These are phyloP conservation scores for Aspergillus awamori DNA, from an alignment of 2,329 filamentous ascomycete species.

Conservation along the genomic window DNA sequence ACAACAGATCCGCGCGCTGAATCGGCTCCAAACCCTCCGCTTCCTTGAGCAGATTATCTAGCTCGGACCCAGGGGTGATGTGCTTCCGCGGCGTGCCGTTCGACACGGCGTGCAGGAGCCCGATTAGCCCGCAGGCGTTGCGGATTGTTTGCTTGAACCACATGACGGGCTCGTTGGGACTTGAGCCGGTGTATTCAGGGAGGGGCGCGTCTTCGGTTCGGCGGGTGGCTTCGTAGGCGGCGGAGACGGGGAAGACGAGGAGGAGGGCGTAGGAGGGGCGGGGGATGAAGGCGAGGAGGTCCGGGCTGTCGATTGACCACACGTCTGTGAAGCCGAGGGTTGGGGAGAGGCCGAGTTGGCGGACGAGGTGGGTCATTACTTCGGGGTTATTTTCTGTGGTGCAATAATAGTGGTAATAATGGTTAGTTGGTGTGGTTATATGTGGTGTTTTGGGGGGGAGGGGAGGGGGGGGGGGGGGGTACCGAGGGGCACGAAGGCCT, in stretches of 20 bases:
- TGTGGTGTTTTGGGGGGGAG: constrained; percentile 4
- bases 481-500: constrained; percentile 55
- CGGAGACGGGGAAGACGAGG: constrained; percentile 85
- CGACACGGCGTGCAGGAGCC: constrained; percentile 75
- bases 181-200: constrained; percentile 67
- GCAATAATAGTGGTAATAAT: too few relatives aligned
- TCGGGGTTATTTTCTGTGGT: constrained; percentile 73
- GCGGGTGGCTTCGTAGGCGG: constrained; percentile 76
- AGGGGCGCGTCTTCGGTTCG: constrained; percentile 69
- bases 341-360: constrained; percentile 79
- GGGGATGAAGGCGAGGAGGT: constrained; percentile 82
- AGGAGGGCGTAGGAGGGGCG: constrained; percentile 86
- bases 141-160: constrained; percentile 97
- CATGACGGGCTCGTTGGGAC: constrained; percentile 72
- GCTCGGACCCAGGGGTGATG: constrained; percentile 55
- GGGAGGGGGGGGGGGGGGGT: constrained; percentile 12
- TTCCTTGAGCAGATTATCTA: constrained; percentile 63
- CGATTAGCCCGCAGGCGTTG: constrained; percentile 91
- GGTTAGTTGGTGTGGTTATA: constrained; percentile 11
- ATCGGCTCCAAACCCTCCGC: constrained; percentile 70
- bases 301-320: constrained; percentile 83
- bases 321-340: constrained; percentile 84
- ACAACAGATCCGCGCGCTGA: constrained; percentile 72
- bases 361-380: constrained; percentile 81
- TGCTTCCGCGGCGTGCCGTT: constrained; percentile 72